phyloP scores from a whole-genome alignment of 805 yeast genomes.

The Candida adriatica region DNA sequence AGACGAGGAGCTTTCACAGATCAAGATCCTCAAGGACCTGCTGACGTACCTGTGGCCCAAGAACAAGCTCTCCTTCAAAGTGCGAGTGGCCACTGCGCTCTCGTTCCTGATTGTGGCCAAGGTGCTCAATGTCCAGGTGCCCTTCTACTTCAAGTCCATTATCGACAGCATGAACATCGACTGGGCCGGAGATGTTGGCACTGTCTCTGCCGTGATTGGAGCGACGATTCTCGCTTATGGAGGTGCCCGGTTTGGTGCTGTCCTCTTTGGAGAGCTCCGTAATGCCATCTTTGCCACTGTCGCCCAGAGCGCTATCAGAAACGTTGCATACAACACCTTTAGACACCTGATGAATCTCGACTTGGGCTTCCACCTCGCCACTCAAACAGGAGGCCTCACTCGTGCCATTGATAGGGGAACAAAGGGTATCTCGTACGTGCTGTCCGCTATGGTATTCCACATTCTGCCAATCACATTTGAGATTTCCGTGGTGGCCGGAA shows the following conservation, averaged over 20 bases:
- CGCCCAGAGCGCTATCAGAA: constrained; percentile 87
- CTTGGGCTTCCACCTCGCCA: constrained; percentile 78
- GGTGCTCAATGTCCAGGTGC: constrained; percentile 88
- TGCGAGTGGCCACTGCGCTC: constrained; percentile 73
- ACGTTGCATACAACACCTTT: constrained; percentile 85
- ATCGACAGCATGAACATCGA: constrained; percentile 92
- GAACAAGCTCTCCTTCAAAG: constrained; percentile 54
- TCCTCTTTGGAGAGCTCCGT: constrained; percentile 86
- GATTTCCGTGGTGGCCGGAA: constrained; percentile 88
- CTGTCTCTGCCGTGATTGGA: constrained; percentile 59
- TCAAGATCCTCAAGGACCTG: constrained; percentile 54
- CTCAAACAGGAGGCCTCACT: constrained; percentile 94
- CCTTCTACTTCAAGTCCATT: constrained; percentile 83
- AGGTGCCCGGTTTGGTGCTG: constrained; percentile 89
- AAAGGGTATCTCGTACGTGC: constrained; percentile 89
- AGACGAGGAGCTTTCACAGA: constrained; percentile 29
- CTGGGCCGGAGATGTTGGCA: constrained; percentile 61
- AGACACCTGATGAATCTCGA: constrained; percentile 78
- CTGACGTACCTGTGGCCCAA: constrained; percentile 78
- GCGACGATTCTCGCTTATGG: constrained; percentile 81
- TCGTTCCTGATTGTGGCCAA: constrained; percentile 72
- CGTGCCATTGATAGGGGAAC: constrained; percentile 97
- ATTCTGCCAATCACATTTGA: constrained; percentile 90
- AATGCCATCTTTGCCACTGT: constrained; percentile 95
- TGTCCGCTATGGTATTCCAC: constrained; percentile 96